Base-by-base conservation (phyloP, 192 early-diverging fungal species). In the Rhizophagus clarus region DNA sequence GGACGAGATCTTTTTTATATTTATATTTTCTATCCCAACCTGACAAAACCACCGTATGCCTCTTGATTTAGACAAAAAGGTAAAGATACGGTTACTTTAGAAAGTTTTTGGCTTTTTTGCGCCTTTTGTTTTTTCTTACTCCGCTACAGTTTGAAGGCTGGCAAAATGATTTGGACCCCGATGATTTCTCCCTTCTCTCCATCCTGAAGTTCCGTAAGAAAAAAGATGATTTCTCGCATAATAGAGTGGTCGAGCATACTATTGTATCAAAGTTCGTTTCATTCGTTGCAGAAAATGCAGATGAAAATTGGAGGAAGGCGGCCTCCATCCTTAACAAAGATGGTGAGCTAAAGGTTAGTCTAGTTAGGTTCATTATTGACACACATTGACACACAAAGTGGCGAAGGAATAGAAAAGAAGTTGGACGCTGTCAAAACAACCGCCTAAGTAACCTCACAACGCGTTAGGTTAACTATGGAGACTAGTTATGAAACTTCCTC, bases 361-460 rank as follows among this genome's bases (percentile, higher is more conserved):
- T 34, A 32, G 45, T 69, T 20, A 32, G 67, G 24, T 34, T 32
- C 24, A 69, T 32, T 32, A n/a, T n/a, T n/a, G n/a, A n/a, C n/a
- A n/a, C n/a, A n/a, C n/a, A 34, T 42, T 40, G 37, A 24, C 34
- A 29, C 17, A 31, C 69, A 71, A 40, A 74, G 72, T 51, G 45
- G 72, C 26, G 37, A 74, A 42, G 72, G 47, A 51, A 49, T 74
- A 51, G 47, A 69, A 51, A 56, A 74, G 72, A 31, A 74, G 72
- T 74, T 74, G 72, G 72, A 74, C 72, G 51, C 72, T 74, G 47
- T 74, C 72, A 74, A 74, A 74, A 74, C 72, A 74, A 40, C 63
- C 63, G 29, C 63, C 63, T 64, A 64, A 64, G 63, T 31, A 64
- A 31, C 63, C 63, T 31, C n/a, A 28, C 63, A 64, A 64, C 14